Percentiles rank a stretch among this genome's conserved stretches.
phyloP scores from a whole-genome alignment of 305 asterid species.

The Fraxinus sp. region DNA sequence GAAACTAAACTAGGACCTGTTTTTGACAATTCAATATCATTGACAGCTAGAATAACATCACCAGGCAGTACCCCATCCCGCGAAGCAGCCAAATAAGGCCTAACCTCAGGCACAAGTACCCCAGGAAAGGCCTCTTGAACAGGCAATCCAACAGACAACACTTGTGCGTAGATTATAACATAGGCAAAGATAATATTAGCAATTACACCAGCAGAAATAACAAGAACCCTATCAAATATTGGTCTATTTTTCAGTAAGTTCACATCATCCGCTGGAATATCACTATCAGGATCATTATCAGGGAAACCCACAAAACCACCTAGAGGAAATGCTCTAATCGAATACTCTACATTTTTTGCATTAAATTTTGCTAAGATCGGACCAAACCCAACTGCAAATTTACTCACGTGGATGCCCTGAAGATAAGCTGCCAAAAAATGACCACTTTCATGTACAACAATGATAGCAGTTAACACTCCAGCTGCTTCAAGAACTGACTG shows the following conservation, averaged over 20 bases:
- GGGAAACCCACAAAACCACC: slow-evolving; percentile 98
- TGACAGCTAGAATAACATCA: slow-evolving; percentile 76
- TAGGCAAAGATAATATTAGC: slow-evolving; percentile 85
- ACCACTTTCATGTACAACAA: slow-evolving; percentile 88
- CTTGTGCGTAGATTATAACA: slow-evolving; percentile 70
- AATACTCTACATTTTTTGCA: slow-evolving; percentile 82
- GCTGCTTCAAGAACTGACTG: slow-evolving; percentile 82
- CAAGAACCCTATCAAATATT: slow-evolving; percentile 71
- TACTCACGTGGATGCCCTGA: slow-evolving; percentile 96
- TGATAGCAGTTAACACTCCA: slow-evolving; percentile 78
- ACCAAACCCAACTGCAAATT: slow-evolving; percentile 95
- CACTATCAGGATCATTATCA: slow-evolving; percentile 97
- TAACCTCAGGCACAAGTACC: slow-evolving; percentile 89
- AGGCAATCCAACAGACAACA: slow-evolving; percentile 85
- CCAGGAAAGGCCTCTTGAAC: slow-evolving; percentile 97
- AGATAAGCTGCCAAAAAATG: slow-evolving; percentile 89
- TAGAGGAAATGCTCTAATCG: slow-evolving; percentile 88
- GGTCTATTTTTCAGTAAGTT: slow-evolving; percentile 89
- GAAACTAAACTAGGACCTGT: slow-evolving; percentile 69
- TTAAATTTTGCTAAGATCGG: slow-evolving; percentile 89
- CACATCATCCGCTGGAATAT: slow-evolving; percentile 78
- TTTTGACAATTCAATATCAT: slow-evolving; percentile 49
- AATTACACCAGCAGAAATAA: slow-evolving; percentile 92
- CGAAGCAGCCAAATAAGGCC: slow-evolving; percentile 87
- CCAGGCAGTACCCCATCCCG: slow-evolving; percentile 82